These are phyloP conservation scores for Blastobotrys buckinghamii DNA, from an alignment of 1,139 yeast species.

Conservation along the genomic window DNA sequence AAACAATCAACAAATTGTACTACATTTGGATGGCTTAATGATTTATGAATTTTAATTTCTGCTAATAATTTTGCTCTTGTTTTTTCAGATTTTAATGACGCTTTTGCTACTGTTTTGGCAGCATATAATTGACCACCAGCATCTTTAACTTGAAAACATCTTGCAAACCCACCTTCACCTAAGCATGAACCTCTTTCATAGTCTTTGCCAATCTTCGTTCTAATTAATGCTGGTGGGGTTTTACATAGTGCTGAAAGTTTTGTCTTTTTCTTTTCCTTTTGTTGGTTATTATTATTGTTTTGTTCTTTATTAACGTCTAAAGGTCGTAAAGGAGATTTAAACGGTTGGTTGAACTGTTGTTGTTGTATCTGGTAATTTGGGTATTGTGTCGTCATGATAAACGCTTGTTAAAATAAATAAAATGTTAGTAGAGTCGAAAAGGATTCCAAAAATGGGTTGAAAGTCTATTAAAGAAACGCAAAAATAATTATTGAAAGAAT, in stretches of 20 bases:
- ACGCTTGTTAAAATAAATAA: neutral
- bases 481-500: neutral
- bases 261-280: constrained; percentile 56
- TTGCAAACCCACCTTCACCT: constrained; percentile 98
- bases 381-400: neutral
- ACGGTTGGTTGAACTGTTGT: neutral
- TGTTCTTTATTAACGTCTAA: constrained; percentile 9
- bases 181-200: constrained; percentile 86
- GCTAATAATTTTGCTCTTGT: constrained; percentile 79
- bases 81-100: constrained; percentile 84
- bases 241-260: constrained; percentile 83
- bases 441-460: neutral
- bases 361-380: neutral
- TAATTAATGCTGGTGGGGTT: constrained; percentile 89
- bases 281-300: neutral
- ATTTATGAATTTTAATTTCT: constrained; percentile 92
- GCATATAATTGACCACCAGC: constrained; percentile 84
- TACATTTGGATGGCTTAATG: constrained; percentile 81
- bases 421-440: neutral
- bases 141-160: constrained; percentile 95
- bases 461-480: neutral
- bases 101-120: constrained; percentile 97
- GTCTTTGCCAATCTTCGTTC: constrained; percentile 81
- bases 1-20: constrained; percentile 92
- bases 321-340: constrained; percentile 7